A percentile compares a stretch with the other conserved stretches of the same genome.
Conservation (phyloP, 352 stramenopile genomes). For the Pythium insidiosum region DNA sequence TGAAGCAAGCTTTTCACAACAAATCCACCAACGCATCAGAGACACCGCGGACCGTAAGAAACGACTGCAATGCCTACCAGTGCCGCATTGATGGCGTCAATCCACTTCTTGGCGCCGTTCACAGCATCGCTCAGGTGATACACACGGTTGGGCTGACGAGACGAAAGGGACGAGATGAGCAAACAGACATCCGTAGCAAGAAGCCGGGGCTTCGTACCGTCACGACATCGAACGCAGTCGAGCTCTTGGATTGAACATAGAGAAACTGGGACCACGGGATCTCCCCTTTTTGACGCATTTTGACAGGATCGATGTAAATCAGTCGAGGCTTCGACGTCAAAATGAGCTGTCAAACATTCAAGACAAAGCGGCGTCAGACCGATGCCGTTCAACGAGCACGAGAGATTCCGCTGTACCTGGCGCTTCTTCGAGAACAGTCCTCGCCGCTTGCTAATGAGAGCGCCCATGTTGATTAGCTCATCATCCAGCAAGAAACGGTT, state of each 20-base stretch:
- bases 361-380: too few relatives aligned
- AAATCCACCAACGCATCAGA: too few relatives aligned
- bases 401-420: too few relatives aligned
- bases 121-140: slow-evolving; percentile 85
- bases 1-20: too few relatives aligned
- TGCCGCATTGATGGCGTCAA: slow-evolving; percentile 80
- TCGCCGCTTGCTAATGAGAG: slow-evolving; percentile 83
- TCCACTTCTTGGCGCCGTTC: slow-evolving; percentile 87
- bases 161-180: too few relatives aligned
- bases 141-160: slow-evolving; percentile 63
- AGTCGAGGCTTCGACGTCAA: slow-evolving; percentile 78
- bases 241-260: slow-evolving; percentile 82
- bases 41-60: too few relatives aligned
- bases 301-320: slow-evolving; percentile 88
- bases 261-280: slow-evolving; percentile 82
- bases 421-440: slow-evolving; percentile 85
- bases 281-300: slow-evolving; percentile 87
- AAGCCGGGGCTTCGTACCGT: too few relatives aligned
- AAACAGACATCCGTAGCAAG: too few relatives aligned
- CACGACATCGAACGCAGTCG: slow-evolving; percentile 78
- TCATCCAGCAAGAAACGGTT: slow-evolving; percentile 83
- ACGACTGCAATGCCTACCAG: too few relatives aligned
- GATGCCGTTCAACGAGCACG: too few relatives aligned
- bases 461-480: slow-evolving; percentile 79
- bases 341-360: slow-evolving; percentile 72